Base-by-base conservation (phyloP, 495 filamentous ascomycete species). In the Aspergillus panamensis region DNA sequence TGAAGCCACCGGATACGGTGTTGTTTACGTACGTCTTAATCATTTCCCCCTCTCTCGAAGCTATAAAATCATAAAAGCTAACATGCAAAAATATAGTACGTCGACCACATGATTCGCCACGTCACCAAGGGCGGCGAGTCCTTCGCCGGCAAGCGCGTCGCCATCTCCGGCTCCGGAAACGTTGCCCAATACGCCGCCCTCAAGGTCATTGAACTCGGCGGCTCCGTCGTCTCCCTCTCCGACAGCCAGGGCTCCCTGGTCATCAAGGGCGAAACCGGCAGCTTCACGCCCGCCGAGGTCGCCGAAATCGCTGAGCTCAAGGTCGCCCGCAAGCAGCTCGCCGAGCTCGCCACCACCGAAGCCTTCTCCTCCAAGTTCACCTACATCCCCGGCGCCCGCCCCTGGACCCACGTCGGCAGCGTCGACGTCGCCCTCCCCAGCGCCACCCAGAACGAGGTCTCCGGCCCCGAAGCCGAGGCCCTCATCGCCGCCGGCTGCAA, bases 381-480 rank as follows among this genome's bases (percentile, higher is more conserved):
- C 74, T 98, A 96, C 82, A 81, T 96, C 64, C 81, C 84, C 57
- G 93, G 92, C 65, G 92, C 82, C 58, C 87, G 94, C 39, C 94
- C 94, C 63, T 98, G 94, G 94, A 82, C 82, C 53, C 85, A 97
- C 77, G 85, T 92, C 65, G 88, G 84, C 66, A 84, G 87, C 69
- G 85, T 97, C 69, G 93, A 98, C 71, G 79, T 98, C 50, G 94
- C 90, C 20, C 87, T 98, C 47, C 94, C 94, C 32, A 91, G 79
- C 61, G 94, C 94, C 30, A 98, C 94, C 59, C 94, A 98, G 82
- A 98, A 98, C 80, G 94, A 98, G 74, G 91, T 98, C 62, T 87
- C 79, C 68, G 84, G 85, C 65, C 89, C 93, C 69, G 94, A 98
- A 77, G 94, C 92, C 50, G 77, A 89, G 75, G 84, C 82, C 17